Conservation (phyloP, 352 stramenopile species). For the Phytophthora hybrid region DNA sequence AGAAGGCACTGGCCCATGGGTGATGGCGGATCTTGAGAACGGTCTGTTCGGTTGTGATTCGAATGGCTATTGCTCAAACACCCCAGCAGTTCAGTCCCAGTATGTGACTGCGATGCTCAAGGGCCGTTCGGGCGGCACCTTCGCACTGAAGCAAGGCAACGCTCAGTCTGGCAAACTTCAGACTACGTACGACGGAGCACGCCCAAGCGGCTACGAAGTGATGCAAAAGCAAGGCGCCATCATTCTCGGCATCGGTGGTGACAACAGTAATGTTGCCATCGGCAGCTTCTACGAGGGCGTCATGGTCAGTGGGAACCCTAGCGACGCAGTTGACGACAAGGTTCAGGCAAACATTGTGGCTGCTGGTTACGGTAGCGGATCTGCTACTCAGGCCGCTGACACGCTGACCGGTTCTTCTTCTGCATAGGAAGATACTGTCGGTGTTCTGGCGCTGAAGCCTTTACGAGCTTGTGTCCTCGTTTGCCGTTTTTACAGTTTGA, state of each 20-base stretch:
- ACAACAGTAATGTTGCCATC: constrained; percentile 29
- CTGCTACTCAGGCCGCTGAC: too few species aligned
- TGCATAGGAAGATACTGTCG: too few species aligned
- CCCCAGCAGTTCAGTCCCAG: constrained; percentile 11
- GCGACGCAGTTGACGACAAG: constrained; percentile 21
- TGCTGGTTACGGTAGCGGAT: constrained; percentile 15
- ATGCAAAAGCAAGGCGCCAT: constrained; percentile 39
- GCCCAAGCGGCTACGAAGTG: constrained; percentile 22
- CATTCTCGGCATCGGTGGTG: constrained; percentile 31
- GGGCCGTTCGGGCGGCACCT: constrained; percentile 28
- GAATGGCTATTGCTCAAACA: constrained; percentile 20
- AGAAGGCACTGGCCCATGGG: constrained; percentile 23
- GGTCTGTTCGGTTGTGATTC: constrained; percentile 30
- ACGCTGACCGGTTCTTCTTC: too few species aligned
- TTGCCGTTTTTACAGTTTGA: too few species aligned
- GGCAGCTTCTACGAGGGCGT: constrained; percentile 33
- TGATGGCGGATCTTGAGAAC: constrained; percentile 35
- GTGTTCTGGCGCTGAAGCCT: too few species aligned
- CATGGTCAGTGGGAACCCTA: constrained; percentile 27
- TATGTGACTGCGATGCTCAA: constrained; percentile 34
- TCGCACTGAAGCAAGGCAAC: constrained; percentile 31
- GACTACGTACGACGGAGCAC: constrained; percentile 32
- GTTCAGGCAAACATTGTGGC: constrained; percentile 30
- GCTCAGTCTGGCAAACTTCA: constrained; percentile 19
- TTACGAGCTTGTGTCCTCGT: too few species aligned